Evolutionary conservation across 2,329 filamentous ascomycete species (phyloP).

Genomic region (Curvularia sp.): DNA sequence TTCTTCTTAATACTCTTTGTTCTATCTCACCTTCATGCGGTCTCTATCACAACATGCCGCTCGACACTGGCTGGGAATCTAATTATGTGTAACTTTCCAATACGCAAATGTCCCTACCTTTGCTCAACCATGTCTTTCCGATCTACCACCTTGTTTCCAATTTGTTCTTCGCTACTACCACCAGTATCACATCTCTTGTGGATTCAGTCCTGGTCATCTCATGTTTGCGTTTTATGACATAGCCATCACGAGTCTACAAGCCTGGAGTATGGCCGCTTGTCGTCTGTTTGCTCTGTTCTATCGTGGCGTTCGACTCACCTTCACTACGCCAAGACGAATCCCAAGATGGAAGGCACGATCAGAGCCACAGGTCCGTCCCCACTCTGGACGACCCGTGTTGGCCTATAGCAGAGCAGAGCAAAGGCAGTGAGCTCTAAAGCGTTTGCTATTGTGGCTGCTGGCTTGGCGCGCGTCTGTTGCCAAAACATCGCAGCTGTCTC

Average conservation of each 20-base stretch:
- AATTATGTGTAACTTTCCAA: not conserved
- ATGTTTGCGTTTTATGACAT: not conserved
- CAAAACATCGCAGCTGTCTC: constrained; percentile 2
- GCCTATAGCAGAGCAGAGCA: constrained; percentile 3
- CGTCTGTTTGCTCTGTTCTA: constrained; percentile 5
- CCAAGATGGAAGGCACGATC: constrained; percentile 16
- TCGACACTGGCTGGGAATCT: not conserved
- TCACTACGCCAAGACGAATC: constrained; percentile 4
- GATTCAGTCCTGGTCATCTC: not conserved
- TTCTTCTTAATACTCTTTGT: not conserved
- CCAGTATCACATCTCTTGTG: not conserved
- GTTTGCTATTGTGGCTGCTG: constrained; percentile 6
- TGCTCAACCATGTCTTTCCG: not conserved
- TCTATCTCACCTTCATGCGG: not conserved
- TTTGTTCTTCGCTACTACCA: not conserved
- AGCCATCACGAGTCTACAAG: not conserved
- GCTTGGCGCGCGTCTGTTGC: constrained; percentile 8
- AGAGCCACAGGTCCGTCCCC: constrained; percentile 2
- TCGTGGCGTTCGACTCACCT: not conserved
- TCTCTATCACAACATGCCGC: not conserved
- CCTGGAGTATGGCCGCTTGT: not conserved
- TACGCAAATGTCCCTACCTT: not conserved
- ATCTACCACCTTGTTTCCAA: not conserved
- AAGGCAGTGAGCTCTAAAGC: not conserved
- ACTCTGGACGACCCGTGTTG: not conserved